Percentiles rank a stretch among this genome's conserved stretches.
Conservation (phyloP, 495 filamentous ascomycete genomes). For the Cenococcum geophilum region DNA sequence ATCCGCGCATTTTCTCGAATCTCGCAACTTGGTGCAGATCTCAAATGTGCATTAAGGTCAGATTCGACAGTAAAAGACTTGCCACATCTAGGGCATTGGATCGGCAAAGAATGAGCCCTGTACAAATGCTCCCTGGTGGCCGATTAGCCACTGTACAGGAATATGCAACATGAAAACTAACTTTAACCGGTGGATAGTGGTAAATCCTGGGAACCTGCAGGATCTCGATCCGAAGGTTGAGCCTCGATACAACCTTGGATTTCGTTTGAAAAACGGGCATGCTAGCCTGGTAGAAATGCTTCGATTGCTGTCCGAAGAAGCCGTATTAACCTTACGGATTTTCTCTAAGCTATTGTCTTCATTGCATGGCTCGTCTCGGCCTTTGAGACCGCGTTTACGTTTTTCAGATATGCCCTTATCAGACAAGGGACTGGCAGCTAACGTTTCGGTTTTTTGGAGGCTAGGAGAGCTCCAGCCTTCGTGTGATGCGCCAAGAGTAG, state of each 20-base stretch:
- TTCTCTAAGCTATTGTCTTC: too few relatives aligned
- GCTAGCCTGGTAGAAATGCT: not conserved
- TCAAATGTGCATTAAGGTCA: not conserved
- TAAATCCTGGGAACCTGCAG: not conserved
- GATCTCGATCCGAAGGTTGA: not conserved
- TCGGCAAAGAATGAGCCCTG: not conserved
- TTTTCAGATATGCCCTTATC: too few relatives aligned
- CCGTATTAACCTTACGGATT: too few relatives aligned
- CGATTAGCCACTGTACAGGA: not conserved
- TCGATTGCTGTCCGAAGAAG: too few relatives aligned
- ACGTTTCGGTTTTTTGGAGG: too few relatives aligned
- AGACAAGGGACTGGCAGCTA: too few relatives aligned
- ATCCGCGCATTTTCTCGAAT: not conserved
- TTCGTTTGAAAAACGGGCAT: not conserved
- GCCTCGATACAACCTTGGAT: not conserved
- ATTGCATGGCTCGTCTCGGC: too few relatives aligned
- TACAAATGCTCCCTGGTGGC: not conserved
- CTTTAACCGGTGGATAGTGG: not conserved
- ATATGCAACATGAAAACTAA: not conserved
- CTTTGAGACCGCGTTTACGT: too few relatives aligned
- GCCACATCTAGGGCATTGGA: not conserved
- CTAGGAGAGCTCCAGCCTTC: too few relatives aligned
- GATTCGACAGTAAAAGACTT: not conserved
- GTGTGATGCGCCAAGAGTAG: too few relatives aligned
- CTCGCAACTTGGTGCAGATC: not conserved